phyloP scores from a whole-genome alignment of 257 asterid species.

The Lantana camara region DNA sequence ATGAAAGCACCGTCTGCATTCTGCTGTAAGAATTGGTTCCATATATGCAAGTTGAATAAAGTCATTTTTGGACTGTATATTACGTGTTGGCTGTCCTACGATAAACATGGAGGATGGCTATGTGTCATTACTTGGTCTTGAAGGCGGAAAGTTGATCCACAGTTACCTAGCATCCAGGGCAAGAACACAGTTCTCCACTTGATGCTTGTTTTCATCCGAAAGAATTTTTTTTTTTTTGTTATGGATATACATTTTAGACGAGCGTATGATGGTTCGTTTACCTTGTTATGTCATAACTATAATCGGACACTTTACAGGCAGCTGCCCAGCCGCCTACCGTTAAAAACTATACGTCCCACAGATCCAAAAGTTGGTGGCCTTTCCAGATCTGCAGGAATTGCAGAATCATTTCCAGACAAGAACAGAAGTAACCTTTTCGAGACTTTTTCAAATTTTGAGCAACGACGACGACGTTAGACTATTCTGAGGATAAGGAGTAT shows the following conservation, averaged over 20 bases:
- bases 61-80: not conserved
- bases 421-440: conserved; percentile 7
- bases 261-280: too few relatives aligned
- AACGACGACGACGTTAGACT: too few relatives aligned
- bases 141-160: too few relatives aligned
- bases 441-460: not conserved
- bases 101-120: conserved; percentile 6
- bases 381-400: not conserved
- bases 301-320: too few relatives aligned
- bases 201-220: not conserved
- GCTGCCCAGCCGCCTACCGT: too few relatives aligned
- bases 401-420: not conserved
- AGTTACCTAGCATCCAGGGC: conserved; percentile 21
- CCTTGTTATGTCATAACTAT: too few relatives aligned
- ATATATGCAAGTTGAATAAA: not conserved
- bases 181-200: not conserved
- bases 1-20: not conserved
- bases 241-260: too few relatives aligned
- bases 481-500: too few relatives aligned
- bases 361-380: not conserved
- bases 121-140: conserved; percentile 6
- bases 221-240: too few relatives aligned
- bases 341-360: too few relatives aligned
- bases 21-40: too few relatives aligned
- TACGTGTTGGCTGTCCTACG: not conserved